Conservation (phyloP, 169 alveolate genomes). For the Cryptosporidium tyzzeri region DNA sequence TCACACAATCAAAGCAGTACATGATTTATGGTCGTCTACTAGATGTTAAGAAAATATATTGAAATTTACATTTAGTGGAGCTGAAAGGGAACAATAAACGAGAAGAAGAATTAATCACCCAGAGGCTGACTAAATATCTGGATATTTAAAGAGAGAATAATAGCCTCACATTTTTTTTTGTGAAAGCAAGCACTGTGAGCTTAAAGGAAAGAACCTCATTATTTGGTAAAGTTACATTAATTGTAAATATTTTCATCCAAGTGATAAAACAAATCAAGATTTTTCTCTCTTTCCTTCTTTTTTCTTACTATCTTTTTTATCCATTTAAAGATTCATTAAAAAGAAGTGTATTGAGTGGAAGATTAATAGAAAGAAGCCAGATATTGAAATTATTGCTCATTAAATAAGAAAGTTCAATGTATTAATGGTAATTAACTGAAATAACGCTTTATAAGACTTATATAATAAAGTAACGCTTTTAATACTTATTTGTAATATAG, state of each 20-base stretch:
- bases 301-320: not conserved
- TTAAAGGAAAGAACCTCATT: not conserved
- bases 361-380: not conserved
- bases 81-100: constrained; percentile 3
- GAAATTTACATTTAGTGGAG: constrained; percentile 9
- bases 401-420: not conserved
- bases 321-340: not conserved
- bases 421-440: constrained; percentile 14
- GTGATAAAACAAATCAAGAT: not conserved
- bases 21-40: constrained; percentile 48
- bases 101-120: not conserved
- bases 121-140: not conserved
- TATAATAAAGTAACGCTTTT: constrained; percentile 1
- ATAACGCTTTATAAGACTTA: constrained; percentile 19
- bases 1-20: constrained; percentile 56
- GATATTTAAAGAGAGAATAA: not conserved
- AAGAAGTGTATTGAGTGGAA: not conserved
- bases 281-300: not conserved
- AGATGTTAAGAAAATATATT: constrained; percentile 17
- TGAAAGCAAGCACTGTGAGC: not conserved
- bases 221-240: not conserved
- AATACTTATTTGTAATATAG: not conserved
- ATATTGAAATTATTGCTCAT: not conserved
- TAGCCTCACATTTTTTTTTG: not conserved
- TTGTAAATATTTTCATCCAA: not conserved